Evolutionary conservation across 2,329 filamentous ascomycete genomes (phyloP).

Genomic region (Colletotrichum zoysiae): DNA sequence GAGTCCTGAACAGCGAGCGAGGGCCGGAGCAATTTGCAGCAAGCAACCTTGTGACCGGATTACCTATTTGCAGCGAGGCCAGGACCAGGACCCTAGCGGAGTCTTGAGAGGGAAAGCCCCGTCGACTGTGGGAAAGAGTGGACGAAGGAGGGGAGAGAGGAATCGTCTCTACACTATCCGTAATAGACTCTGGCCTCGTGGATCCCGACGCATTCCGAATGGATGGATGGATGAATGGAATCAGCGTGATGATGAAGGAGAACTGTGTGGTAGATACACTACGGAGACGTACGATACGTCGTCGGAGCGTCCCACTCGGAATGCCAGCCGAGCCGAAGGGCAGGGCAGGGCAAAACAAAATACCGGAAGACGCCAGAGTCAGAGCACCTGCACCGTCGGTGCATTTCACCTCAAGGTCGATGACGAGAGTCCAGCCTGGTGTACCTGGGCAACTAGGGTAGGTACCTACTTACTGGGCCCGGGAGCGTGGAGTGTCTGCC

Average conservation of each 20-base stretch:
- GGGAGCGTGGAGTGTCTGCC: background rate
- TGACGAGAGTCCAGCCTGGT: background rate
- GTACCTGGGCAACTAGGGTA: background rate
- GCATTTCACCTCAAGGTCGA: slow-evolving; percentile 6
- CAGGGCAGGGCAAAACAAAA: slow-evolving; percentile 1
- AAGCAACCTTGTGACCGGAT: slow-evolving; percentile 15
- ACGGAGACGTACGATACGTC: background rate
- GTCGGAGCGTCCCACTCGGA: slow-evolving; percentile 25
- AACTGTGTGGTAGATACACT: too few relatives aligned
- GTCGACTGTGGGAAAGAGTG: slow-evolving; percentile 19
- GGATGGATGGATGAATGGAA: slow-evolving; percentile 27
- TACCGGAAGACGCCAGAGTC: slow-evolving; percentile 2
- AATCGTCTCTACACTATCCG: slow-evolving; percentile 4
- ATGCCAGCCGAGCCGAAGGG: slow-evolving; percentile 37
- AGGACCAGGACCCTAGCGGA: slow-evolving; percentile 36
- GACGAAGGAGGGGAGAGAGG: slow-evolving; percentile 10
- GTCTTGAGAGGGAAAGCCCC: slow-evolving; percentile 35
- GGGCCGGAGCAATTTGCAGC: slow-evolving; percentile 13
- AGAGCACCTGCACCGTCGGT: slow-evolving; percentile 15
- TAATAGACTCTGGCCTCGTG: background rate
- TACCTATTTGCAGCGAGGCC: slow-evolving; percentile 10
- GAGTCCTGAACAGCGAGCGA: background rate
- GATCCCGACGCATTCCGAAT: slow-evolving; percentile 36
- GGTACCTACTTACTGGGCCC: background rate
- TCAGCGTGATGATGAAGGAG: slow-evolving; percentile 10